Percentiles rank a stretch among this genome's conserved stretches.
Conservation (phyloP, 176 grass and related monocot species). For the Bolboschoenus planiculmis region DNA sequence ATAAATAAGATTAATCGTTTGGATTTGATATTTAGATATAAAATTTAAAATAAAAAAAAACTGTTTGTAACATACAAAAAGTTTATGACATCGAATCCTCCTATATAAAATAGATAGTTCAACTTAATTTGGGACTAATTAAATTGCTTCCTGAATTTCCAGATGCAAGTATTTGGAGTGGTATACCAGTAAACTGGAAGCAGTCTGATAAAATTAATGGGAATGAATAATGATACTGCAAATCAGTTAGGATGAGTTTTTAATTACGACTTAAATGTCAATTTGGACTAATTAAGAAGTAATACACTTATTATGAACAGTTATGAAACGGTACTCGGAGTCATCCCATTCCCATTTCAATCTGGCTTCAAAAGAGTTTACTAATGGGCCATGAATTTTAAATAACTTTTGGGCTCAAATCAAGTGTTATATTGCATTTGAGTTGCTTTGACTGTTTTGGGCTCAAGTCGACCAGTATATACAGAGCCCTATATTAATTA, state of each 20-base stretch:
- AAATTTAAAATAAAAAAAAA: too few relatives aligned
- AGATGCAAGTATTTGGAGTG: background rate
- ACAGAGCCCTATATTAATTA: too few relatives aligned
- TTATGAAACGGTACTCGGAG: background rate
- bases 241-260: background rate
- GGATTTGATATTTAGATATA: too few relatives aligned
- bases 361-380: too few relatives aligned
- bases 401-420: background rate
- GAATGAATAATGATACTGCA: background rate
- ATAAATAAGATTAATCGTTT: too few relatives aligned
- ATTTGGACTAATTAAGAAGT: background rate
- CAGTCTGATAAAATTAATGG: background rate
- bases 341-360: background rate
- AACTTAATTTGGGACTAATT: background rate
- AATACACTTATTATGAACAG: background rate
- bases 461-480: background rate
- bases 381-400: background rate
- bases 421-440: background rate
- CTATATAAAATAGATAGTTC: background rate
- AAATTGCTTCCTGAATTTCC: background rate
- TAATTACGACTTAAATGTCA: background rate
- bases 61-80: too few relatives aligned
- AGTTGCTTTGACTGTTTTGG: background rate
- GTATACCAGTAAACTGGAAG: background rate
- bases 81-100: too few relatives aligned